Evolutionary conservation across 2,329 filamentous ascomycete genomes (phyloP), one percentile per base, ranked within the genome.

Genomic region (Sclerotinia minor): DNA sequence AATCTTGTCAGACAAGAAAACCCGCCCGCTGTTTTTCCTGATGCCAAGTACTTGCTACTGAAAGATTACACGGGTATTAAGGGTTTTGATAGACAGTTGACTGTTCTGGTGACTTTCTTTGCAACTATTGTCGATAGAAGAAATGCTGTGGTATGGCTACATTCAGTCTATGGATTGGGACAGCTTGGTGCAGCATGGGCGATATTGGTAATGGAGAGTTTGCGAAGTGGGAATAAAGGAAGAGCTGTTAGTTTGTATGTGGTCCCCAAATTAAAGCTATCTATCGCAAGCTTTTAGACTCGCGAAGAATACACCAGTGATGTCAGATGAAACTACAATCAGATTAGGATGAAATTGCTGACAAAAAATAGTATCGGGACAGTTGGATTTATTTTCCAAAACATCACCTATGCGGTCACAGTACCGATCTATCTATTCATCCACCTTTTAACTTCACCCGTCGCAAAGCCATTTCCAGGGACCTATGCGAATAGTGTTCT

Each of bases 371-470:
- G 73, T 53, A 75, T 81, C 69, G 73, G 79, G 65, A 73, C 79
- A 2, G 77, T 82, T 44, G 81, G 81, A 17, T 67, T 82, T 21
- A 57, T 76, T 2, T 76, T 80, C 3, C 82, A 83, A 70, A 77
- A 79, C 13, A 71, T 80, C 49, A 78, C 80, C 6, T 83, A 80
- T 69, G 80, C 81, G 21, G 76, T 82, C 65, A 78, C 80, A 5
- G 76, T 78, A 0, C 82, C 82, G 0, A 71, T 83, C 21, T 80
- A 79, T 69, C 77, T 80, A 52, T 76, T 78, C 4, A 64, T 81
- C 6, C 80, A 84, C 54, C 76, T 84, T 11, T 76, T 77, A 53
- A 78, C 75, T 21, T 83, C 82, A 2, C 76, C 78, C 5, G 79
- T 80, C 0, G 77, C 74, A 19, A 71, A 71, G 45, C 53, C 69